These are phyloP conservation scores for Venturia asperata DNA, from an alignment of 2,329 filamentous ascomycete genomes.

Conservation along the genomic window DNA sequence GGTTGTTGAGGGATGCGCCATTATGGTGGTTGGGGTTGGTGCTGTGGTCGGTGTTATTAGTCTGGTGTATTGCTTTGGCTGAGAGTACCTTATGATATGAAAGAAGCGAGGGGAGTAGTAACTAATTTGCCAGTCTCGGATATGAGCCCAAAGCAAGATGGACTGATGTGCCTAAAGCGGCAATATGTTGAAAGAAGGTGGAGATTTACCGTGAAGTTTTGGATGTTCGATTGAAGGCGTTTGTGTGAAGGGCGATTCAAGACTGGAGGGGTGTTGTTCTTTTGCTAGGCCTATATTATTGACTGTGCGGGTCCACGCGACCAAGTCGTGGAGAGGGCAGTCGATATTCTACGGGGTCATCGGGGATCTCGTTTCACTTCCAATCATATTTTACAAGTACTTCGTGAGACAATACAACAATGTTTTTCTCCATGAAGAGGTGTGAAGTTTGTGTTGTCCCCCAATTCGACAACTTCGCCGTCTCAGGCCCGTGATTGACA, in stretches of 20 bases:
- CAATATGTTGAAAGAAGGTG: not conserved
- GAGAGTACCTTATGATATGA: not conserved
- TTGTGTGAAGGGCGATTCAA: too few species aligned
- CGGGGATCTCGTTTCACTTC: too few species aligned
- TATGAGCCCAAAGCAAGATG: not conserved
- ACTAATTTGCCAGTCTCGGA: not conserved
- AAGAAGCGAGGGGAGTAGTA: not conserved
- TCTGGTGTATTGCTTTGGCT: not conserved
- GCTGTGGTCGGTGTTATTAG: not conserved
- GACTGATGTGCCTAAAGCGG: not conserved
- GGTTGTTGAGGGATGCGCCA: slow-evolving; percentile 6
- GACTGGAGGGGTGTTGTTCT: too few species aligned
- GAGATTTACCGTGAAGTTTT: not conserved
- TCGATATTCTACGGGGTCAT: too few species aligned
- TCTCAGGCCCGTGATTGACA: not conserved
- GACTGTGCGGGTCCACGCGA: slow-evolving; percentile 10
- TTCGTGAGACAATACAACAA: not conserved
- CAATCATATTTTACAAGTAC: too few species aligned
- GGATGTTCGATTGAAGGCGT: too few species aligned
- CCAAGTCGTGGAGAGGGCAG: not conserved
- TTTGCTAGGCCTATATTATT: not conserved
- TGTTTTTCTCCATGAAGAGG: not conserved
- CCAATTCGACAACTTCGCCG: not conserved
- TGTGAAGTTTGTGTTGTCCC: not conserved
- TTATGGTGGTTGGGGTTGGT: slow-evolving; percentile 1